phyloP scores from a whole-genome alignment of 805 yeast species.

The Candida corydali region DNA sequence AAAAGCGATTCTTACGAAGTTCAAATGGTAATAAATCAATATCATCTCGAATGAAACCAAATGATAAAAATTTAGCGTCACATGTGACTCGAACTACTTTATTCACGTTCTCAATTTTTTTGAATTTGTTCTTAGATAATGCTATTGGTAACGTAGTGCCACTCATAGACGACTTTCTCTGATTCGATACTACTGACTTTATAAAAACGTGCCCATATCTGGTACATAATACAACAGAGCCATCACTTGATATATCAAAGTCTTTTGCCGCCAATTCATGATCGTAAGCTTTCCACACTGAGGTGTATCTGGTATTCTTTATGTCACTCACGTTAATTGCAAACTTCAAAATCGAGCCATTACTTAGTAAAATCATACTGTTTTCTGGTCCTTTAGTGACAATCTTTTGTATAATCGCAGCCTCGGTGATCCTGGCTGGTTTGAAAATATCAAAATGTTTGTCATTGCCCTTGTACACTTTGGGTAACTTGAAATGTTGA shows the following conservation, averaged over 20 bases:
- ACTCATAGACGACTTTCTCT: constrained; percentile 28
- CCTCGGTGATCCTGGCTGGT: constrained; percentile 48
- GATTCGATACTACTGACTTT: constrained; percentile 23
- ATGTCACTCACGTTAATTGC: constrained; percentile 17
- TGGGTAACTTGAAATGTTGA: constrained; percentile 49
- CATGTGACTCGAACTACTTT: constrained; percentile 61
- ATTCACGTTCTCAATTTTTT: constrained; percentile 49
- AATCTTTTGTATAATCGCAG: constrained; percentile 28
- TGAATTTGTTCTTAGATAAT: constrained; percentile 44
- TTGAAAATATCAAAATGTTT: constrained; percentile 50
- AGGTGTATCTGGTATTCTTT: constrained; percentile 41
- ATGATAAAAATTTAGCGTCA: constrained; percentile 60
- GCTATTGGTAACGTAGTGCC: constrained; percentile 26
- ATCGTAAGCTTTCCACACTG: constrained; percentile 63
- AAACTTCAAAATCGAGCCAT: constrained; percentile 54
- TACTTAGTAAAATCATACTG: constrained; percentile 49
- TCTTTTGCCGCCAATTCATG: constrained; percentile 57
- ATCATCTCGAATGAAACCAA: constrained; percentile 65
- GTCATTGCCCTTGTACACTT: constrained; percentile 33
- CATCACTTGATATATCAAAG: constrained; percentile 64
- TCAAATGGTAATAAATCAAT: constrained; percentile 54
- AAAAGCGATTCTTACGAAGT: constrained; percentile 42
- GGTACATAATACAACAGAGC: constrained; percentile 66
- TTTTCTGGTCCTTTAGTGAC: constrained; percentile 35
- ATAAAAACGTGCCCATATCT: constrained; percentile 64